A percentile compares a stretch with the other conserved stretches of the same genome.
These are phyloP conservation scores for Mucor lusitanicus DNA, from an alignment of 371 early-diverging fungal species.

Conservation along the genomic window DNA sequence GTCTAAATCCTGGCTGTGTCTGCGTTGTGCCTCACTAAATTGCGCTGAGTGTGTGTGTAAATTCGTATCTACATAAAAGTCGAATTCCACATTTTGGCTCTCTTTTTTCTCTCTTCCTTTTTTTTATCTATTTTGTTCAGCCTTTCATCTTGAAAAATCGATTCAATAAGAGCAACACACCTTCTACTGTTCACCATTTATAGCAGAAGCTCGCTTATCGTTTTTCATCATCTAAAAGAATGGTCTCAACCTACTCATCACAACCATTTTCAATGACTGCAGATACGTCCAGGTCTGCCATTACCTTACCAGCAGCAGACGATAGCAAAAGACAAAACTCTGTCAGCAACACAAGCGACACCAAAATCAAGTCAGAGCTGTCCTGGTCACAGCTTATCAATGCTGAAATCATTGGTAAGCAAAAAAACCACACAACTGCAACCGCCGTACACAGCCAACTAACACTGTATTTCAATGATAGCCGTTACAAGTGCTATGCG, in stretches of 20 bases:
- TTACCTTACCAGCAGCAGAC: neutral
- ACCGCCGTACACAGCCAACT: neutral
- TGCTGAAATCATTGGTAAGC: conserved; percentile 74
- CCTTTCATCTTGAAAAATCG: too few relatives aligned
- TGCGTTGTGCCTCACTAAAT: neutral
- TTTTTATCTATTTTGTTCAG: neutral
- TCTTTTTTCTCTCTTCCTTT: neutral
- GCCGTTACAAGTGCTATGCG: conserved; percentile 82
- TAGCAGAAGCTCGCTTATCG: neutral
- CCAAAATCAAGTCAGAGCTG: conserved; percentile 54
- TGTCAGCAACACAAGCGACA: neutral
- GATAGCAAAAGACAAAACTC: neutral
- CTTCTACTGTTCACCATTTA: neutral
- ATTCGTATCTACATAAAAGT: neutral
- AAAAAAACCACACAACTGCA: neutral
- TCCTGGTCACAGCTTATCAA: conserved; percentile 78
- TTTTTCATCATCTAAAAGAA: neutral
- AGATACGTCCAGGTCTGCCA: conserved; percentile 2
- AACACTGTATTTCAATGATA: neutral
- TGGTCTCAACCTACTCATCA: conserved; percentile 13
- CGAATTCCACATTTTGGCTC: neutral
- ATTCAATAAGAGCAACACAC: too few relatives aligned
- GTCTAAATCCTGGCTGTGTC: neutral
- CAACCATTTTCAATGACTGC: conserved; percentile 12
- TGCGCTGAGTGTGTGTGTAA: neutral